These are phyloP conservation scores for Stephanodiscus triporus DNA, from an alignment of 108 stramenopile genomes.

Conservation along the genomic window DNA sequence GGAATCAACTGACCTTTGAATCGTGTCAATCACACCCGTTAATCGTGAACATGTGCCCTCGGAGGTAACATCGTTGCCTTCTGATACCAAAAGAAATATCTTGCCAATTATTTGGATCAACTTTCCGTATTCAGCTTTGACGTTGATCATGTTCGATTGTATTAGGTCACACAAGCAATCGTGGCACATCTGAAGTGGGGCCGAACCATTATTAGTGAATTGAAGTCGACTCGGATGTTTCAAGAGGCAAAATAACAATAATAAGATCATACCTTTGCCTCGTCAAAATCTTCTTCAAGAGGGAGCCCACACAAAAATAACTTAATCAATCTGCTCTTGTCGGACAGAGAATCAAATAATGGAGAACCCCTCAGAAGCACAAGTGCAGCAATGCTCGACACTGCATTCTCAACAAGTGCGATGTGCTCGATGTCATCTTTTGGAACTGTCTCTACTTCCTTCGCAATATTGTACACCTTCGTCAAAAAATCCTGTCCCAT, in stretches of 20 bases:
- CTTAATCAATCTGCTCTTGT: slow-evolving; percentile 37
- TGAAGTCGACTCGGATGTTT: not conserved
- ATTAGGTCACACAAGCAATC: slow-evolving; percentile 68
- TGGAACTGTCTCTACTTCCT: slow-evolving; percentile 26
- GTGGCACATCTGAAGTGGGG: slow-evolving; percentile 56
- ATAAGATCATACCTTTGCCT: slow-evolving; percentile 49
- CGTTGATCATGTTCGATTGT: slow-evolving; percentile 44
- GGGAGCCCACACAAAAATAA: slow-evolving; percentile 67
- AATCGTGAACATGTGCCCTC: slow-evolving; percentile 54
- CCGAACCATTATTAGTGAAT: not conserved
- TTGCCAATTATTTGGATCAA: slow-evolving; percentile 55
- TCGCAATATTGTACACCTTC: slow-evolving; percentile 19
- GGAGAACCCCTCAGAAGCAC: slow-evolving; percentile 58
- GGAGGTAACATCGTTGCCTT: slow-evolving; percentile 65
- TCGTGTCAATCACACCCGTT: slow-evolving; percentile 40
- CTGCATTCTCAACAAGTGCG: slow-evolving; percentile 63
- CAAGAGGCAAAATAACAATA: not conserved
- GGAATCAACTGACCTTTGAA: slow-evolving; percentile 45
- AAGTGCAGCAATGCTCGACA: slow-evolving; percentile 67
- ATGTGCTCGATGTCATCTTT: slow-evolving; percentile 37
- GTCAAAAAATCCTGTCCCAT: slow-evolving; percentile 27
- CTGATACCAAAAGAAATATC: slow-evolving; percentile 49
- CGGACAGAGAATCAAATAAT: slow-evolving; percentile 42
- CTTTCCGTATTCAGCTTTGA: slow-evolving; percentile 6
- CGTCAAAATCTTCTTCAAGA: slow-evolving; percentile 68